These are phyloP conservation scores for Plantago lanceolata DNA, from an alignment of 305 asterid genomes.

Conservation along the genomic window DNA sequence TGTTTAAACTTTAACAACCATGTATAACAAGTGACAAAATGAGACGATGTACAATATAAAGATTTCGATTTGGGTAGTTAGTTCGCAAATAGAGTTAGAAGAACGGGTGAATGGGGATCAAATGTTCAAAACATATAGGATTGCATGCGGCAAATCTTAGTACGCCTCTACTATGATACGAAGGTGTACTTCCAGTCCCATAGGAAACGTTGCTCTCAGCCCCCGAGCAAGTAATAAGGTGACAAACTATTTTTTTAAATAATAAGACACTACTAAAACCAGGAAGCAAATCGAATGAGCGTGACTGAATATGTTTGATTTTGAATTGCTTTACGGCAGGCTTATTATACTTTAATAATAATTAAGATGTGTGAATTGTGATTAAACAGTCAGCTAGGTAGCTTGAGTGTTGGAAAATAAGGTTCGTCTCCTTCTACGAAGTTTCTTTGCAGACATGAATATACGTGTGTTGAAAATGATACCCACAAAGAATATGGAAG, in stretches of 20 bases:
- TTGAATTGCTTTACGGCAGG: neutral
- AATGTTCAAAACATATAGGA: too few species aligned
- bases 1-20: too few species aligned
- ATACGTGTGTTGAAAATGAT: too few species aligned
- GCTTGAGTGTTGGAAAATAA: neutral
- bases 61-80: too few species aligned
- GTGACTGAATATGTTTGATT: neutral
- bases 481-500: too few species aligned
- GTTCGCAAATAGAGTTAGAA: too few species aligned
- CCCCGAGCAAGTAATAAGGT: neutral
- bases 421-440: neutral
- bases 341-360: too few species aligned
- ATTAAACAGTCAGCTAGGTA: neutral
- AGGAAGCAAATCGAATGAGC: neutral
- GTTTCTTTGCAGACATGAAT: neutral
- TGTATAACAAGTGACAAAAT: too few species aligned
- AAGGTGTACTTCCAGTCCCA: neutral
- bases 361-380: too few species aligned
- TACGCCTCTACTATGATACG: neutral
- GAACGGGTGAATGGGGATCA: too few species aligned
- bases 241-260: neutral
- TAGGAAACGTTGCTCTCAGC: neutral
- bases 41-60: too few species aligned
- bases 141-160: neutral
- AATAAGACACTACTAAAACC: neutral